Base-by-base conservation (phyloP, 2,329 filamentous ascomycete species). In the Penicillium sp. region DNA sequence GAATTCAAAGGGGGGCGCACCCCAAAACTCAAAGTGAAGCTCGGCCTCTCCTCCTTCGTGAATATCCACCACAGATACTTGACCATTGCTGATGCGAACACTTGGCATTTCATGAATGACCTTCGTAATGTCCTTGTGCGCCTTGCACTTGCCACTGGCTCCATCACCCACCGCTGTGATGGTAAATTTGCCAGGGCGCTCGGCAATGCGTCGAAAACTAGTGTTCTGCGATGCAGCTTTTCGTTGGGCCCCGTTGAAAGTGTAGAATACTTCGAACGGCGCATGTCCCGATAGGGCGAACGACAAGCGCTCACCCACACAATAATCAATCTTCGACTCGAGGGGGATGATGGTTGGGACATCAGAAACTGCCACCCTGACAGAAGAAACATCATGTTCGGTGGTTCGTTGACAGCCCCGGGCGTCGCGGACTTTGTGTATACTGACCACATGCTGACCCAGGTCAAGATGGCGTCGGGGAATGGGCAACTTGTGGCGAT, bases 31-130 rank as follows among this genome's bases (percentile, higher is more conserved):
- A 54, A 98, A 96, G 6, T 87, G 70, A 35, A 98, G 88, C 59
- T 95, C 86, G 1, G 92, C 88, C 60, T 93, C 85, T 45, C 88
- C 88, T 51, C 92, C 92, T 69, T 98, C 90, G 62, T 96, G 93
- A 46, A 98, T 98, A 59, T 96, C 92, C 23, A 93, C 82, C 50
- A 84, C 80, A 5, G 81, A 78, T 42, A 85, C 81, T 45, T 77
- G 77, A 18, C 93, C 93, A 55, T 86, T 85, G 57, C 84, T 90
- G 50, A 98, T 86, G 51, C 82, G 82, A 31, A 95, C 93, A 42
- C 84, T 89, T 2, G 92, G 92, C 68, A 96, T 83, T 35, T 87
- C 83, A 60, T 96, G 92, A 52, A 98, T 94, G 5, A 75, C 74
- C 64, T 94, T 94, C 35, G 76, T 77, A 33, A 95, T 77, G 44